Conservation (phyloP, 768 basidiomycete species). For the Amanita brunnescens region DNA sequence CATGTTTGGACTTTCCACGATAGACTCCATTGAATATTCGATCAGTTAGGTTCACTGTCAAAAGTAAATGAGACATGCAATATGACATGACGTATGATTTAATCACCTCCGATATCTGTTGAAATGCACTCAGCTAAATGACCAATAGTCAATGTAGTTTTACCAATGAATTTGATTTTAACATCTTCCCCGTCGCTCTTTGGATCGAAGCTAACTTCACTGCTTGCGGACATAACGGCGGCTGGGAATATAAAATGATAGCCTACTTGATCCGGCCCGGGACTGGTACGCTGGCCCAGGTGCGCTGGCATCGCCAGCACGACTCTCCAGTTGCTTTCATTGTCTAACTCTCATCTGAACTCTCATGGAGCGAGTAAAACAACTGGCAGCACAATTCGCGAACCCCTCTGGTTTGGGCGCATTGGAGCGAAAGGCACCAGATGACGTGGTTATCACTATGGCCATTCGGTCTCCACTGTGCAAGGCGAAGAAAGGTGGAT, state of each 20-base stretch:
- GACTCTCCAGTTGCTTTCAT: background rate
- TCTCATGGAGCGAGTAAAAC: slow-evolving; percentile 55
- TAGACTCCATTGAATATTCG: slow-evolving; percentile 47
- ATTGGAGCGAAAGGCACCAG: slow-evolving; percentile 49
- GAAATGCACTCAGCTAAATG: background rate
- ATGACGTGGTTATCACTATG: slow-evolving; percentile 80
- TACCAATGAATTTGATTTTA: background rate
- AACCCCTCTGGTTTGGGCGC: slow-evolving; percentile 37
- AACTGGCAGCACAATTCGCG: slow-evolving; percentile 53
- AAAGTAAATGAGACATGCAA: background rate
- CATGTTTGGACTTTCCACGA: slow-evolving; percentile 40
- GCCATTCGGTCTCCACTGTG: slow-evolving; percentile 71
- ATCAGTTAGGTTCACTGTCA: slow-evolving; percentile 36
- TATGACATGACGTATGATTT: background rate
- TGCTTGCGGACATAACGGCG: too few species aligned
- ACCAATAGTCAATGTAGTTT: background rate
- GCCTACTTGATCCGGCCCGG: too few species aligned
- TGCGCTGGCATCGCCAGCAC: too few species aligned
- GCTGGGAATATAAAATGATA: too few species aligned
- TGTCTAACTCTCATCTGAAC: background rate
- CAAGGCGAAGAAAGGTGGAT: slow-evolving; percentile 69
- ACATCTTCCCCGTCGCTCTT: background rate
- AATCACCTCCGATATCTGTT: slow-evolving; percentile 4
- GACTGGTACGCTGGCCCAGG: too few species aligned
- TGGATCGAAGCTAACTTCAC: background rate